Evolutionary conservation across 2,329 filamentous ascomycete species (phyloP).

Genomic region (Penicillium griseofulvum): DNA sequence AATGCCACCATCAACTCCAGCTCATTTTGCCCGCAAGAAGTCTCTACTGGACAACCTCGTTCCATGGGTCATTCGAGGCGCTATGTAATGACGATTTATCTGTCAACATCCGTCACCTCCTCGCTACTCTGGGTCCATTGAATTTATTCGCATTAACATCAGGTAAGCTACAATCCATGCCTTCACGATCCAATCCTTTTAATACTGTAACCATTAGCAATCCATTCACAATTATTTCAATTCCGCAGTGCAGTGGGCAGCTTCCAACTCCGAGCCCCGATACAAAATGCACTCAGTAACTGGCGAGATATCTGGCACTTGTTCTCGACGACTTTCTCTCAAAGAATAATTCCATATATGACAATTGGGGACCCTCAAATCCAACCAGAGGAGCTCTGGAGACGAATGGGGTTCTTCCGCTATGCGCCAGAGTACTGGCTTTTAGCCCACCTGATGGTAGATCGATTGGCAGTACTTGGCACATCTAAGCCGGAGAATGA

Average conservation of each 20-base stretch:
- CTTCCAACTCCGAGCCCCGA: slow-evolving; percentile 27
- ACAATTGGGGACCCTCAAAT: slow-evolving; percentile 13
- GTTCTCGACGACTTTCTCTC: slow-evolving; percentile 5
- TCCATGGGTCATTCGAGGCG: slow-evolving; percentile 20
- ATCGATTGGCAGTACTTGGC: slow-evolving; percentile 22
- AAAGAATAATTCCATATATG: slow-evolving; percentile 4
- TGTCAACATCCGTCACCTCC: slow-evolving; percentile 4
- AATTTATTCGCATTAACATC: slow-evolving; percentile 30
- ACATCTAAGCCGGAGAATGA: slow-evolving; percentile 2
- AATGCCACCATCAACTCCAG: slow-evolving; percentile 27
- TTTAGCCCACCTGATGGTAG: slow-evolving; percentile 33
- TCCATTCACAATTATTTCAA: slow-evolving; percentile 37
- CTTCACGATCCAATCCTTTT: background rate
- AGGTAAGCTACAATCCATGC: slow-evolving; percentile 5
- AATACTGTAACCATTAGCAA: slow-evolving; percentile 2
- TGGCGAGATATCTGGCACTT: slow-evolving; percentile 26
- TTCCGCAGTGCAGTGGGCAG: slow-evolving; percentile 35
- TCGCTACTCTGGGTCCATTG: slow-evolving; percentile 23
- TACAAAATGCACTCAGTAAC: slow-evolving; percentile 29
- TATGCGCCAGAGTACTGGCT: slow-evolving; percentile 39
- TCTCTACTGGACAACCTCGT: slow-evolving; percentile 20
- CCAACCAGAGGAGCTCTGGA: slow-evolving; percentile 31
- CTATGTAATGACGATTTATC: slow-evolving; percentile 17
- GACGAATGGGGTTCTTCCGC: slow-evolving; percentile 35
- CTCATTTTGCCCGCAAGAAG: slow-evolving; percentile 13